Conservation (phyloP, 768 basidiomycete genomes). For the Candolleomyces aberdarensis region DNA sequence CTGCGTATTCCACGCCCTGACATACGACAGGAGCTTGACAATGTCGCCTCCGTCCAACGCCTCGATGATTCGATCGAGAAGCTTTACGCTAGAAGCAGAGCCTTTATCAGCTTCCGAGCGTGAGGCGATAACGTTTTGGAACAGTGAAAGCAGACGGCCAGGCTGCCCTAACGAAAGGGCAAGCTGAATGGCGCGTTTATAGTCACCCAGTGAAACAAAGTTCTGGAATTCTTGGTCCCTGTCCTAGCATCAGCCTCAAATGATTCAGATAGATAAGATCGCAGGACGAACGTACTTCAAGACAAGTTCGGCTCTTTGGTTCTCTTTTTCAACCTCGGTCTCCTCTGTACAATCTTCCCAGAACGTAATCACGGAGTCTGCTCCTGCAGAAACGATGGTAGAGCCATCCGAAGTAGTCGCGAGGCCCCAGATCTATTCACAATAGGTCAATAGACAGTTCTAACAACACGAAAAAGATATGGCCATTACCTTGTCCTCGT, state of each 20-base stretch:
- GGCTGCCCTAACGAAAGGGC: constrained; percentile 94
- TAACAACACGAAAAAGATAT: neutral
- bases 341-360: constrained; percentile 95
- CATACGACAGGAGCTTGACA: constrained; percentile 74
- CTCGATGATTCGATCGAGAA: constrained; percentile 81
- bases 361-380: constrained; percentile 93
- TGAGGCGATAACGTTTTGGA: constrained; percentile 53
- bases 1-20: constrained; percentile 93
- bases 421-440: constrained; percentile 90
- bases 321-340: constrained; percentile 70
- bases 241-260: constrained; percentile 9
- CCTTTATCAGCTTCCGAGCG: constrained; percentile 19
- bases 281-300: constrained; percentile 61
- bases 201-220: constrained; percentile 84
- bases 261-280: neutral
- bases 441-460: neutral
- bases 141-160: constrained; percentile 77
- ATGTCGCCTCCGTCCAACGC: constrained; percentile 72
- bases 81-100: constrained; percentile 62
- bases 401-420: constrained; percentile 78
- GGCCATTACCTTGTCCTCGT: constrained; percentile 88
- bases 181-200: constrained; percentile 85
- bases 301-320: constrained; percentile 67
- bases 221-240: constrained; percentile 97
- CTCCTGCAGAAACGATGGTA: constrained; percentile 89